Percentiles rank a stretch among this genome's conserved stretches.
Conservation (phyloP, 2,329 filamentous ascomycete species). For the Pyrenophora teres region DNA sequence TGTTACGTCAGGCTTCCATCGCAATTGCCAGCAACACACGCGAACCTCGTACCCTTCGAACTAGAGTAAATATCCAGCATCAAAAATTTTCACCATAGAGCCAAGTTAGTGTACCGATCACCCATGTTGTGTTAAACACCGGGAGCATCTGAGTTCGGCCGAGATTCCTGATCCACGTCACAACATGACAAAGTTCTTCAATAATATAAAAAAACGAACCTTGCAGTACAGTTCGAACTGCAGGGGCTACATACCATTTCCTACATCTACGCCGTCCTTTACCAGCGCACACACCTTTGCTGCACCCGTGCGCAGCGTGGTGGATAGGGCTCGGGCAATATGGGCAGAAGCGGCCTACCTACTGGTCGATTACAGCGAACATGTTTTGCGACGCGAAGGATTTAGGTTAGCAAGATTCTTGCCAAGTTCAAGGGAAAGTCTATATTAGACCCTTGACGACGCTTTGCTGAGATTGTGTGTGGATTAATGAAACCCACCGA, state of each 20-base stretch:
- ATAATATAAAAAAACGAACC: slow-evolving; percentile 6
- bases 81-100: too few species aligned
- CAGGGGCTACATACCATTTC: slow-evolving; percentile 5
- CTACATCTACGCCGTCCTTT: slow-evolving; percentile 9
- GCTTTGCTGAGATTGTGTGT: slow-evolving; percentile 18
- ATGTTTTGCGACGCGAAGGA: slow-evolving; percentile 7
- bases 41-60: too few species aligned
- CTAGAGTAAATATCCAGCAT: too few species aligned
- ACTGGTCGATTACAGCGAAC: slow-evolving; percentile 14
- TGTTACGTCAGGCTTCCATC: too few species aligned
- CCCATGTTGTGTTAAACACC: too few species aligned
- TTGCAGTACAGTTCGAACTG: not conserved
- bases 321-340: not conserved
- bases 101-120: too few species aligned
- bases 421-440: slow-evolving; percentile 18
- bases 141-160: too few species aligned
- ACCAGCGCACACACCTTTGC: slow-evolving; percentile 16
- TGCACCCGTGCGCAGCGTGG: slow-evolving; percentile 10
- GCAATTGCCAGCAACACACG: too few species aligned
- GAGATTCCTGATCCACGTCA: not conserved
- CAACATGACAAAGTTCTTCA: not conserved
- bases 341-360: slow-evolving; percentile 15
- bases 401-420: slow-evolving; percentile 16
- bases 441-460: slow-evolving; percentile 24
- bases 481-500: slow-evolving; percentile 16